A percentile compares a stretch with the other conserved stretches of the same genome.
Evolutionary conservation across 257 asterid species (phyloP).

Genomic region (Handroanthus guayacan): DNA sequence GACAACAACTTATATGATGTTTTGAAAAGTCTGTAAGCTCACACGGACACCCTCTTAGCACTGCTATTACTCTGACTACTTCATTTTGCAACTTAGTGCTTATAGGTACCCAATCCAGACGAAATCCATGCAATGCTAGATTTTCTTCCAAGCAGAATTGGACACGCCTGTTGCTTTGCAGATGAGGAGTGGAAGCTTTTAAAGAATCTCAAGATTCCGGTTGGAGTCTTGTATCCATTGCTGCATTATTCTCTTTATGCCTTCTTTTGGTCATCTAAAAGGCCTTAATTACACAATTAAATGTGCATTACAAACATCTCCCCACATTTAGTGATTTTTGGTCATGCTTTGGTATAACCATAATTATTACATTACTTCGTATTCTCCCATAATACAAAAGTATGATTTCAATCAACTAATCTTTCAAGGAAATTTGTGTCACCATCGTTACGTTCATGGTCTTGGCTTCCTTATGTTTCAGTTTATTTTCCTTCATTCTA

Average conservation of each 20-base stretch:
- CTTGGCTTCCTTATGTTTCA: slow-evolving; percentile 30
- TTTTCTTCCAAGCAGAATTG: slow-evolving; percentile 84
- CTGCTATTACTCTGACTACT: slow-evolving; percentile 43
- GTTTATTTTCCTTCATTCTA: slow-evolving; percentile 23
- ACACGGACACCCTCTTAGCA: not conserved
- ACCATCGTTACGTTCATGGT: not conserved
- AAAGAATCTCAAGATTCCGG: slow-evolving; percentile 74
- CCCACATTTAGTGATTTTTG: slow-evolving; percentile 6
- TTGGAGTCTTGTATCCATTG: slow-evolving; percentile 37
- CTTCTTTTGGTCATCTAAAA: slow-evolving; percentile 1
- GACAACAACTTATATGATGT: too few species aligned
- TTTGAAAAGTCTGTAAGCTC: too few species aligned
- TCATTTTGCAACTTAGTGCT: slow-evolving; percentile 59
- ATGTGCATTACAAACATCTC: slow-evolving; percentile 2
- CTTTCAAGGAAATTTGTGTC: not conserved
- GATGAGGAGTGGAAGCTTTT: slow-evolving; percentile 71
- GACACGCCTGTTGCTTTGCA: slow-evolving; percentile 95
- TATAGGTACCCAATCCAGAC: slow-evolving; percentile 84
- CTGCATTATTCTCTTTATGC: slow-evolving; percentile 32
- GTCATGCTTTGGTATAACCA: not conserved
- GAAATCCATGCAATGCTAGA: slow-evolving; percentile 87
- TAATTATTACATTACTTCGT: not conserved
- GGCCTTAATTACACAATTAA: not conserved
- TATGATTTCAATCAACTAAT: not conserved
- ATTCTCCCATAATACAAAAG: not conserved